A percentile compares a stretch with the other conserved stretches of the same genome.
phyloP scores from a whole-genome alignment of 164 flowering plant genomes.

The grape (Vitis vinifera) region ASM3070453v1 NC_081819.1:16051501-16052000 shows the following conservation, averaged over 20 bases:
- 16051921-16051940: constrained; percentile 55
- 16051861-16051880: background rate
- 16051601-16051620: no score
- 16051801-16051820: constrained; percentile 46
- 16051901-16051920: constrained; percentile 18
- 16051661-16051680: constrained; percentile 63
- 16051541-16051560: no score
- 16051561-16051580: background rate
- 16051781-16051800: constrained; percentile 42
- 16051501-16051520: no score
- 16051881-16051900: background rate
- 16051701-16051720: constrained; percentile 51
- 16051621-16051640: background rate
- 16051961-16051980: constrained; percentile 50
- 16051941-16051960: constrained; percentile 33
- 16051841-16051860: constrained; percentile 10
- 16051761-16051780: constrained; percentile 52
- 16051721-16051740: constrained; percentile 62
- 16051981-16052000: constrained; percentile 49
- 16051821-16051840: constrained; percentile 5
- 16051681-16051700: constrained; percentile 59
- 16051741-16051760: constrained; percentile 54
- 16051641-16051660: constrained; percentile 56
- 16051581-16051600: no score
- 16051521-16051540: no score